phyloP scores from a whole-genome alignment of 495 filamentous ascomycete species.

The Neurospora pannonica region DNA sequence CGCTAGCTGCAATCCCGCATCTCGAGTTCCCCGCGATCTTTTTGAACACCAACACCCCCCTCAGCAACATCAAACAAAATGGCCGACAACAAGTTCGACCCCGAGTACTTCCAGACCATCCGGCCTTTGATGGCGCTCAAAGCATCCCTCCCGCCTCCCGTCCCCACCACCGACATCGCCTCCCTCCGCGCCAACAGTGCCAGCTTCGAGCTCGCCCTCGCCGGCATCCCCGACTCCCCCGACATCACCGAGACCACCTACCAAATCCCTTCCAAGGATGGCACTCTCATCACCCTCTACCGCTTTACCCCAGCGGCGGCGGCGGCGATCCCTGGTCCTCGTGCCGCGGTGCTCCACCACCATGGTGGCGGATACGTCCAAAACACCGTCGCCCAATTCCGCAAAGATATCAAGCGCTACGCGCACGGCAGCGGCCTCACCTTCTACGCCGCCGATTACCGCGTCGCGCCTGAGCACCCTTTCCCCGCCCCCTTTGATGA shows the following conservation, averaged over 20 bases:
- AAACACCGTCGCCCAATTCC: conserved; percentile 16
- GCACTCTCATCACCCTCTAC: conserved; percentile 12
- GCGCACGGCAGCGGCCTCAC: conserved; percentile 12
- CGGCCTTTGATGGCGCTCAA: neutral
- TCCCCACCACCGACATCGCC: neutral
- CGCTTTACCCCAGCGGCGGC: conserved; percentile 10
- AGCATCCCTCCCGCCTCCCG: conserved; percentile 1
- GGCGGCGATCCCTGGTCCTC: neutral
- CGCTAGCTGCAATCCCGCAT: neutral
- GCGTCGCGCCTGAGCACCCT: conserved; percentile 32
- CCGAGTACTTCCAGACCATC: conserved; percentile 6
- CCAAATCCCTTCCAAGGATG: conserved; percentile 12
- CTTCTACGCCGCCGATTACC: conserved; percentile 30
- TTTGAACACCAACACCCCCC: neutral
- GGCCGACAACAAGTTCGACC: conserved; percentile 8
- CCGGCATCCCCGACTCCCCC: neutral
- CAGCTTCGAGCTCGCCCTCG: neutral
- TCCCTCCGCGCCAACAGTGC: conserved; percentile 1
- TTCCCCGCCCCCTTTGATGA: conserved; percentile 25
- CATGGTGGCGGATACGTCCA: conserved; percentile 33
- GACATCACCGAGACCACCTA: conserved; percentile 12
- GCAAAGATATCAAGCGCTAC: conserved; percentile 10
- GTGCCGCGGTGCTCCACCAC: conserved; percentile 24
- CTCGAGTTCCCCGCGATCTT: neutral
- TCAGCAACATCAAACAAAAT: neutral